phyloP scores from a whole-genome alignment of 1,139 yeast genomes.

The Yamadazyma conglobata region DNA sequence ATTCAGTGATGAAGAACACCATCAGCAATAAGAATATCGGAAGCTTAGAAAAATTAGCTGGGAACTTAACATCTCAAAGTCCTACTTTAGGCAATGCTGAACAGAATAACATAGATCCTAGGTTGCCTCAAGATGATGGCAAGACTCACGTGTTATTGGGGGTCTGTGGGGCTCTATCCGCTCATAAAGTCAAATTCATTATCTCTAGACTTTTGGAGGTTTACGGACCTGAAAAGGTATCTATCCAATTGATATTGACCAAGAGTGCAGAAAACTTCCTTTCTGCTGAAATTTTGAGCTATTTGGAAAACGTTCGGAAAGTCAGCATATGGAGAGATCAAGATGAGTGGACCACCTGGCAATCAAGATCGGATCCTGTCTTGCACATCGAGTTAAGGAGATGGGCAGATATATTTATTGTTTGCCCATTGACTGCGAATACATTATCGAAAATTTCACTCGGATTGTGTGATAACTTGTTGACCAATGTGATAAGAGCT shows the following conservation, averaged over 20 bases:
- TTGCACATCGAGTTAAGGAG: slow-evolving; percentile 87
- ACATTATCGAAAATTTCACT: slow-evolving; percentile 85
- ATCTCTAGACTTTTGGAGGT: slow-evolving; percentile 75
- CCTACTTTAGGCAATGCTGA: slow-evolving; percentile 26
- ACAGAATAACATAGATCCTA: slow-evolving; percentile 62
- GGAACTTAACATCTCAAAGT: slow-evolving; percentile 8
- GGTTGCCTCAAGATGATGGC: slow-evolving; percentile 88
- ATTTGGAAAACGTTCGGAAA: slow-evolving; percentile 34
- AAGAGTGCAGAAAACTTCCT: slow-evolving; percentile 81
- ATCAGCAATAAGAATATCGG: slow-evolving; percentile 11
- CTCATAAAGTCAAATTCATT: slow-evolving; percentile 70
- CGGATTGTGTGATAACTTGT: slow-evolving; percentile 84
- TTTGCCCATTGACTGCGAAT: slow-evolving; percentile 89
- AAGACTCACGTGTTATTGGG: slow-evolving; percentile 83
- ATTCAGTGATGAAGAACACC: slow-evolving; percentile 2
- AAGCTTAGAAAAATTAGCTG: slow-evolving; percentile 15
- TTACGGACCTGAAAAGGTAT: slow-evolving; percentile 67
- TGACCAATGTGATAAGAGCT: slow-evolving; percentile 85
- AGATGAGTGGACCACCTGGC: slow-evolving; percentile 94
- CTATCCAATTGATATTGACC: slow-evolving; percentile 79
- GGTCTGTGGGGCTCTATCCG: slow-evolving; percentile 85
- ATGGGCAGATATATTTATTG: slow-evolving; percentile 90
- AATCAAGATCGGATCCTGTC: slow-evolving; percentile 81
- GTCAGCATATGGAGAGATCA: slow-evolving; percentile 81
- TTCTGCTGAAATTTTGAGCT: slow-evolving; percentile 49